Conservation (phyloP, 257 asterid genomes). For the Solanum sejunctum region DNA sequence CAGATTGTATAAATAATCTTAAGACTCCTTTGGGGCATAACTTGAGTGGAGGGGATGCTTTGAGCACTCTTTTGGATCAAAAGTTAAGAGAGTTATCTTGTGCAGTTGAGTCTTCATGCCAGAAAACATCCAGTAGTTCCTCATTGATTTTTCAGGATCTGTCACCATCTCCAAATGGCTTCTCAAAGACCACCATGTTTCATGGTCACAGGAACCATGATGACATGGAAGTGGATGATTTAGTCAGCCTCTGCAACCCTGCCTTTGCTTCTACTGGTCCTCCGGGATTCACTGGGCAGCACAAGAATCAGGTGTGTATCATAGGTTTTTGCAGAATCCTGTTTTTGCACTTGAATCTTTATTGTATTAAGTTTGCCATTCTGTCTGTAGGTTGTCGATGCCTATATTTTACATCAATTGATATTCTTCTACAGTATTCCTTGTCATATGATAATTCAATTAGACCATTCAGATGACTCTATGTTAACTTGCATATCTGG, state of each 20-base stretch:
- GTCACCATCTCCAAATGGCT: constrained; percentile 8
- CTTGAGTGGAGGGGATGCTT: constrained; percentile 45
- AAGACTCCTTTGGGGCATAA: constrained; percentile 21
- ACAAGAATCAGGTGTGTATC: constrained; percentile 30
- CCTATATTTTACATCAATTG: not conserved
- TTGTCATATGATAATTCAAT: not conserved
- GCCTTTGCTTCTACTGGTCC: constrained; percentile 14
- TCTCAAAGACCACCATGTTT: constrained; percentile 12
- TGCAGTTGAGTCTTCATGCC: constrained; percentile 44
- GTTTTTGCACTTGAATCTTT: not conserved
- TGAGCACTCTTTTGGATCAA: constrained; percentile 71
- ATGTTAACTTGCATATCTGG: not conserved
- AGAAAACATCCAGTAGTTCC: constrained; percentile 9
- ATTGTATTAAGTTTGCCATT: not conserved
- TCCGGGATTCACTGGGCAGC: constrained; percentile 13
- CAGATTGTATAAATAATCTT: constrained; percentile 21
- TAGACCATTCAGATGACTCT: not conserved
- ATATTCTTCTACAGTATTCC: not conserved
- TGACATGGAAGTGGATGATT: constrained; percentile 16
- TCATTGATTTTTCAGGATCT: constrained; percentile 12
- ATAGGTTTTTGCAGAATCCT: not conserved
- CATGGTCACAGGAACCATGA: constrained; percentile 18
- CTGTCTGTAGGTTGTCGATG: not conserved
- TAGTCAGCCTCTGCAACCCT: constrained; percentile 17
- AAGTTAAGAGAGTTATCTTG: constrained; percentile 58